These are phyloP conservation scores for Pelargonium fulgidum DNA, from an alignment of 441 rosid species.

Conservation along the genomic window DNA sequence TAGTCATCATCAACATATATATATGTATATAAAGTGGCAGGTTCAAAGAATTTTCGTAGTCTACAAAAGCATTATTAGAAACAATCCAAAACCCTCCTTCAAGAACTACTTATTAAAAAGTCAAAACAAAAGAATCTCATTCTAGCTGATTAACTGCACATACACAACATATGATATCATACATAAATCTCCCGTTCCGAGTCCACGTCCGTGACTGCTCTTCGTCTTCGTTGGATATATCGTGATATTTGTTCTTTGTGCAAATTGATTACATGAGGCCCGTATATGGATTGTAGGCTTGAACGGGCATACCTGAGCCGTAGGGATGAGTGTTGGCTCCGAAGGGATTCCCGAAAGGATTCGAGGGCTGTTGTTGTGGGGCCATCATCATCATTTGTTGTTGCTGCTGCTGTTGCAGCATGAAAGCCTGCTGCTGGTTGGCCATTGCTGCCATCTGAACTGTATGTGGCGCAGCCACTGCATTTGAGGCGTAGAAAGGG, in stretches of 20 bases:
- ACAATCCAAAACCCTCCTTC: constrained; percentile 20
- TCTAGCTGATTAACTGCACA: constrained; percentile 42
- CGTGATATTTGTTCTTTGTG: background rate
- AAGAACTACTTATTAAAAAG: constrained; percentile 22
- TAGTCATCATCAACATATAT: background rate
- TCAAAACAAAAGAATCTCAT: constrained; percentile 33
- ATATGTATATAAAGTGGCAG: background rate
- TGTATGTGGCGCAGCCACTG: constrained; percentile 51
- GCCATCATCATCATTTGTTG: constrained; percentile 53
- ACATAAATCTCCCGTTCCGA: background rate
- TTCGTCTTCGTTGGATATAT: too few relatives aligned
- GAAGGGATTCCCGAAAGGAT: constrained; percentile 59
- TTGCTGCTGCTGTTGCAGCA: constrained; percentile 28
- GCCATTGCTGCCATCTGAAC: constrained; percentile 75
- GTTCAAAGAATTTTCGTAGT: constrained; percentile 4
- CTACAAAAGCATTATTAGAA: background rate
- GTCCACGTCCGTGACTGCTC: too few relatives aligned
- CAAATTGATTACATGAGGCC: constrained; percentile 35
- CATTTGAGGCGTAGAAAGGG: constrained; percentile 56
- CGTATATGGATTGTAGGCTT: constrained; percentile 65
- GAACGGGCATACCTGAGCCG: constrained; percentile 57
- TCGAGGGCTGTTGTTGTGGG: constrained; percentile 45
- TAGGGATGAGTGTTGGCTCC: constrained; percentile 48
- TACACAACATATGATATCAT: constrained; percentile 46
- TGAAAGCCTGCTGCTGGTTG: constrained; percentile 70